Conservation (phyloP, 495 filamentous ascomycete genomes). For the Wilcoxina mikolae region DNA sequence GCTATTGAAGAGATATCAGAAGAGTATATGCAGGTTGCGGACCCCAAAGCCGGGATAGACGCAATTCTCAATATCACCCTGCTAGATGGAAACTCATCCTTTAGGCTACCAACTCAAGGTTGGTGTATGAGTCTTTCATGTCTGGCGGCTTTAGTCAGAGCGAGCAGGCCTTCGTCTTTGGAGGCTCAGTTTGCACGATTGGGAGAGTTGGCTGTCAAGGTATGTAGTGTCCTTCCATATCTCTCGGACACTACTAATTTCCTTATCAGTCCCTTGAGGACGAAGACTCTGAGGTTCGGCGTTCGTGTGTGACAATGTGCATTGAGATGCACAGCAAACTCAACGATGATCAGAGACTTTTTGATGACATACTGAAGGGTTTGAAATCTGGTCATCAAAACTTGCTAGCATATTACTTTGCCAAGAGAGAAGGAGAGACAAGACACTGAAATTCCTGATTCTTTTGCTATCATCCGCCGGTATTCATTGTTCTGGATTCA, state of each 20-base stretch:
- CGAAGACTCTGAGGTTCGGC: conserved; percentile 60
- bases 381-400: conserved; percentile 55
- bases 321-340: conserved; percentile 57
- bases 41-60: conserved; percentile 36
- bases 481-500: no score
- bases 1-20: conserved; percentile 45
- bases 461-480: no score
- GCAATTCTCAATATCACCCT: conserved; percentile 38
- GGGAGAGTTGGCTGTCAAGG: conserved; percentile 26
- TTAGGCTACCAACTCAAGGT: conserved; percentile 29
- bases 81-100: conserved; percentile 24
- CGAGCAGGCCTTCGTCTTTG: conserved; percentile 12
- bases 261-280: conserved; percentile 43
- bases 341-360: conserved; percentile 39
- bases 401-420: conserved; percentile 71
- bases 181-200: conserved; percentile 19
- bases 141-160: conserved; percentile 23
- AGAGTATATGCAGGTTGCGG: conserved; percentile 37
- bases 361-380: conserved; percentile 49
- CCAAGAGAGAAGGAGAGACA: conserved; percentile 35
- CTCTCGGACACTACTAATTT: conserved; percentile 37
- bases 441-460: no score
- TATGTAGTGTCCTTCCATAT: conserved; percentile 32
- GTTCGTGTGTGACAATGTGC: conserved; percentile 62
- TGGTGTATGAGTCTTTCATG: conserved; percentile 27